Percentiles rank a stretch among this genome's conserved stretches.
Conservation (phyloP, 2,329 filamentous ascomycete genomes). For the Xylariaceae sp. region DNA sequence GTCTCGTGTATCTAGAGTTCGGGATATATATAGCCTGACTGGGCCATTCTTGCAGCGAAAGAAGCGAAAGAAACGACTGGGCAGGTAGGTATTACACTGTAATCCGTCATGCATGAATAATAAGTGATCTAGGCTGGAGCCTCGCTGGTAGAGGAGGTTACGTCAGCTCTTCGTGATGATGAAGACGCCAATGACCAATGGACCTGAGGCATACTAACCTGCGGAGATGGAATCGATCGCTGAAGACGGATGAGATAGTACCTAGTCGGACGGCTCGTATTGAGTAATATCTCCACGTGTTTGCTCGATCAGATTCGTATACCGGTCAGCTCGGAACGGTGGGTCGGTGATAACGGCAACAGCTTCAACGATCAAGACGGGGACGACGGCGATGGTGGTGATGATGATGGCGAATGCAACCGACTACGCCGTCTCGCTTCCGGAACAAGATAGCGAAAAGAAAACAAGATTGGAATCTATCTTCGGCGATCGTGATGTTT, state of each 20-base stretch:
- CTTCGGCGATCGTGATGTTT: neutral
- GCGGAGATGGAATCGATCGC: neutral
- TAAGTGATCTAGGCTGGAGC: constrained; percentile 3
- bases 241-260: neutral
- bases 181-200: constrained; percentile 5
- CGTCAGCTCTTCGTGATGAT: constrained; percentile 15
- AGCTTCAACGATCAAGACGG: neutral
- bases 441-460: neutral
- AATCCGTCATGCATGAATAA: constrained; percentile 20
- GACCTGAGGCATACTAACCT: constrained; percentile 2
- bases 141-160: constrained; percentile 10
- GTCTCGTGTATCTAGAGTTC: constrained; percentile 1
- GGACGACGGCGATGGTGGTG: neutral
- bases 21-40: neutral
- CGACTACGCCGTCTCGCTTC: too few relatives aligned
- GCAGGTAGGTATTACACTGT: constrained; percentile 9
- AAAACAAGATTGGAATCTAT: neutral
- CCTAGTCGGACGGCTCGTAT: neutral
- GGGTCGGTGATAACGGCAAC: neutral
- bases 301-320: constrained; percentile 1
- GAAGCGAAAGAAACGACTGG: neutral
- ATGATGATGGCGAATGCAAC: too few relatives aligned
- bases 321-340: neutral
- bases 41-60: neutral
- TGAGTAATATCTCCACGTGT: neutral